These are phyloP conservation scores for Hirsutella rhossiliensis DNA, from an alignment of 2,329 filamentous ascomycete genomes.

Conservation along the genomic window DNA sequence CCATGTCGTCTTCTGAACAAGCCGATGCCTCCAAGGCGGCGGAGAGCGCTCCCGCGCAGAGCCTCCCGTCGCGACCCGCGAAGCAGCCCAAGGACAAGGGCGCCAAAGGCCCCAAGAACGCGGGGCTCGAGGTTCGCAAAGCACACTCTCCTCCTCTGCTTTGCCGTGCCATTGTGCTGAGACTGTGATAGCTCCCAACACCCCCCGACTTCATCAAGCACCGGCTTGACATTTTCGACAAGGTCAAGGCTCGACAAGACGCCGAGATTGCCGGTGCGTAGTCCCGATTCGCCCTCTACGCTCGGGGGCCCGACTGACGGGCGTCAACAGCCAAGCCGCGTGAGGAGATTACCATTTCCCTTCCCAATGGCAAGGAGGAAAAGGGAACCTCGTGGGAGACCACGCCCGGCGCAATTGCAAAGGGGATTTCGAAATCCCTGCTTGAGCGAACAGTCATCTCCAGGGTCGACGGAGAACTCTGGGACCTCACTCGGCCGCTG, in stretches of 20 bases:
- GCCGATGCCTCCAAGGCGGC: conserved; percentile 20
- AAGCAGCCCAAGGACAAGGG: conserved; percentile 25
- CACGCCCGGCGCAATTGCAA: conserved; percentile 68
- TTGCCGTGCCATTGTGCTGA: conserved; percentile 9
- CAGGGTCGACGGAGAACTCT: conserved; percentile 70
- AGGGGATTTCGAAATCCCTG: conserved; percentile 71
- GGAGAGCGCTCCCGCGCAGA: conserved; percentile 20
- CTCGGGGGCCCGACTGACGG: conserved; percentile 2
- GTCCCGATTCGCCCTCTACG: neutral
- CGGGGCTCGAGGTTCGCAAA: conserved; percentile 35
- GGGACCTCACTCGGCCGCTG: conserved; percentile 85
- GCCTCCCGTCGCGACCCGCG: conserved; percentile 21
- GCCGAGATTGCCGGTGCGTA: conserved; percentile 48
- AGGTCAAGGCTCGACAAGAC: conserved; percentile 73
- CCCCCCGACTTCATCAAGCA: conserved; percentile 69
- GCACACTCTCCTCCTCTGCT: conserved; percentile 22
- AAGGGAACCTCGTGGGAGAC: conserved; percentile 83
- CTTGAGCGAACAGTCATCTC: conserved; percentile 82
- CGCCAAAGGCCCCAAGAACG: conserved; percentile 43
- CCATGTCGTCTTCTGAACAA: conserved; percentile 27
- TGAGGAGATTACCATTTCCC: conserved; percentile 61
- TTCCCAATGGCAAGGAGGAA: conserved; percentile 59
- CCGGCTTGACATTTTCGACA: conserved; percentile 78
- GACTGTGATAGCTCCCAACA: conserved; percentile 22
- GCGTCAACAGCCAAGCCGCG: conserved; percentile 48